Evolutionary conservation across 2,329 filamentous ascomycete species (phyloP).

Genomic region (Stenocarpella maydis): DNA sequence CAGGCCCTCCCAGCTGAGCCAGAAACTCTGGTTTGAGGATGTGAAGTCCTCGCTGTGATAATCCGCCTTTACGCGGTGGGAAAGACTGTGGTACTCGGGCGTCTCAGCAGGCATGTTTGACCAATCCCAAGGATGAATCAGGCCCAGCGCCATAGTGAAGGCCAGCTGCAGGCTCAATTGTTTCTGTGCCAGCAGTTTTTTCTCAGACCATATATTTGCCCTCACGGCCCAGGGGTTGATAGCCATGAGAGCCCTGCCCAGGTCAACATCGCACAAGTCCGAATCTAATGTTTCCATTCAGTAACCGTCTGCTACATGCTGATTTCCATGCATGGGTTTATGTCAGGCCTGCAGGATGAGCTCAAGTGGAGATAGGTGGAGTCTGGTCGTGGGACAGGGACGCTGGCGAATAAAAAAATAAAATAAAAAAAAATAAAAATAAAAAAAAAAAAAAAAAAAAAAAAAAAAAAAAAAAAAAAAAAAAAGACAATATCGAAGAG

Average conservation of each 20-base stretch:
- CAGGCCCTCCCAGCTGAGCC: constrained; percentile 35
- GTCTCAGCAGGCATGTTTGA: constrained; percentile 1
- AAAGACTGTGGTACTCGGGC: constrained; percentile 29
- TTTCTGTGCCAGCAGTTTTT: constrained; percentile 29
- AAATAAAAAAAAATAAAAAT: too few species aligned
- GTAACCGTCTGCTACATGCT: background rate
- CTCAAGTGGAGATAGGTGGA: background rate
- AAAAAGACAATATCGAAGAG: too few species aligned
- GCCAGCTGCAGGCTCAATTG: constrained; percentile 33
- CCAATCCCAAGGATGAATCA: constrained; percentile 32
- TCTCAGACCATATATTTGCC: constrained; percentile 32
- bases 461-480: too few species aligned
- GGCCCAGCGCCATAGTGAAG: constrained; percentile 31
- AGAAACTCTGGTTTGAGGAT: constrained; percentile 34
- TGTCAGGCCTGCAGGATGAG: background rate
- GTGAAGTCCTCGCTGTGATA: constrained; percentile 30
- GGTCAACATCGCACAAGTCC: constrained; percentile 33
- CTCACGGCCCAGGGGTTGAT: constrained; percentile 34
- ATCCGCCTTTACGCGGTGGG: constrained; percentile 32
- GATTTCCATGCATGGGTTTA: background rate
- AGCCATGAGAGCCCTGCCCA: constrained; percentile 31
- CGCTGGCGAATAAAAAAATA: too few species aligned
- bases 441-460: too few species aligned
- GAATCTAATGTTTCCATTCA: constrained; percentile 30
- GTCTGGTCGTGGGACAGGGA: too few species aligned